Evolutionary conservation across 163 green algal genomes (phyloP), one percentile per base, ranked within the genome.

Genomic region (Coccomyxa subellipsoidea): DNA sequence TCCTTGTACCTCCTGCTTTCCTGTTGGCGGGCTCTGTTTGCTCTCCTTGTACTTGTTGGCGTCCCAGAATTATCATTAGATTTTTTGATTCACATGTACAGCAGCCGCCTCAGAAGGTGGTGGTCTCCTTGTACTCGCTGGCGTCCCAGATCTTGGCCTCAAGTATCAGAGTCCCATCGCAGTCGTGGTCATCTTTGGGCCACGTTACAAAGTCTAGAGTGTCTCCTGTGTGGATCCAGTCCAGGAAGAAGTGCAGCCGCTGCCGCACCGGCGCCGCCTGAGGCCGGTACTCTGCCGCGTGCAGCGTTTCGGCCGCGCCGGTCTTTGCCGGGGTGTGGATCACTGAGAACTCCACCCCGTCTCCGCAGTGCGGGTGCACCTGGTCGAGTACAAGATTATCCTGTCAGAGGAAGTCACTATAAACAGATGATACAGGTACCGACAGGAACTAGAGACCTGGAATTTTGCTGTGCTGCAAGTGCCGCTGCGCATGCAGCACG

Each of bases 181-280:
- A 77, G 71, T 77, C 71, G 32, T 77, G 71, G 15, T 77, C 27
- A 3, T 77, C 71, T 7, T 77, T 77, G 31, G 71, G 71, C 71
- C 32, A 40, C 32, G 32, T 12, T 2, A 77, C 32, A 25, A 77
- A 40, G 71, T 77, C 71, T 7, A 77, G 21, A 8, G 31, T 53
- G 32, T 77, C 71, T 5, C 71, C 66, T 36, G 66, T 73, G 34
- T 77, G 34, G 32, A 77, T 31, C 31, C 32, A 34, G 71, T 77
- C 71, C 34, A 77, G 15, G 71, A 53, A 77, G 6, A 77, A 77
- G 31, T 47, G 71, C 31, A 77, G 31, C 27, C 71, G 71, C 71
- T 77, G 71, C 27, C 71, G 9, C 71, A 77, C 12, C 31, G 71
- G 71, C 71, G 21, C 27, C 66, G 27, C 29, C 66, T 73, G 66